These are phyloP conservation scores for Salicornia ramosissima DNA, from an alignment of 148 eudicot species.

Conservation along the genomic window DNA sequence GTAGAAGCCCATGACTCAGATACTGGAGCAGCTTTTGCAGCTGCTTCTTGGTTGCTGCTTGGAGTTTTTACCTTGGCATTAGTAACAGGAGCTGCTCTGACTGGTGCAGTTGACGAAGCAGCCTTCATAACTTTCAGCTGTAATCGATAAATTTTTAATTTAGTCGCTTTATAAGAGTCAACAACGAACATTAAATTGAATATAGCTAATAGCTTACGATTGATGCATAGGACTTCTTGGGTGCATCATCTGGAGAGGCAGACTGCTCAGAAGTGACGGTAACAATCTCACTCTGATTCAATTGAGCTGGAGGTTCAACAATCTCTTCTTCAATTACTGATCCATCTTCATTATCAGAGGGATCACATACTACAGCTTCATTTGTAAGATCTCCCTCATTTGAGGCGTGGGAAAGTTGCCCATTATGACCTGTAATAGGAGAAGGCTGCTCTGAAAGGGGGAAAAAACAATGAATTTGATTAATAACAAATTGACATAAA, in stretches of 20 bases:
- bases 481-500: constrained; percentile 1
- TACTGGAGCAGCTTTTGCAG: constrained; percentile 31
- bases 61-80: constrained; percentile 37
- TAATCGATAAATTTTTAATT: constrained; percentile 2
- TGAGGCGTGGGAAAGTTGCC: constrained; percentile 23
- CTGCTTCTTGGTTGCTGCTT: constrained; percentile 35
- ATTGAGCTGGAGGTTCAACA: constrained; percentile 39
- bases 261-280: constrained; percentile 35
- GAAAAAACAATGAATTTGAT: constrained; percentile 13
- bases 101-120: constrained; percentile 29
- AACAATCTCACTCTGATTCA: constrained; percentile 31
- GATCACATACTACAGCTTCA: constrained; percentile 54
- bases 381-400: constrained; percentile 42
- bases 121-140: constrained; percentile 58
- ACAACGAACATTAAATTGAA: background rate
- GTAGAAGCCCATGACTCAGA: constrained; percentile 32
- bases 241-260: constrained; percentile 40
- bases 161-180: background rate
- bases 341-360: constrained; percentile 46
- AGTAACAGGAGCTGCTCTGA: constrained; percentile 35
- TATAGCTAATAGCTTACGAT: constrained; percentile 44
- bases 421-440: constrained; percentile 29
- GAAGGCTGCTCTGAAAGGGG: constrained; percentile 43
- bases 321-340: constrained; percentile 45
- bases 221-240: constrained; percentile 61